Evolutionary conservation across 352 stramenopile species (phyloP).

Genomic region (Thalassiosira ordinaria): DNA sequence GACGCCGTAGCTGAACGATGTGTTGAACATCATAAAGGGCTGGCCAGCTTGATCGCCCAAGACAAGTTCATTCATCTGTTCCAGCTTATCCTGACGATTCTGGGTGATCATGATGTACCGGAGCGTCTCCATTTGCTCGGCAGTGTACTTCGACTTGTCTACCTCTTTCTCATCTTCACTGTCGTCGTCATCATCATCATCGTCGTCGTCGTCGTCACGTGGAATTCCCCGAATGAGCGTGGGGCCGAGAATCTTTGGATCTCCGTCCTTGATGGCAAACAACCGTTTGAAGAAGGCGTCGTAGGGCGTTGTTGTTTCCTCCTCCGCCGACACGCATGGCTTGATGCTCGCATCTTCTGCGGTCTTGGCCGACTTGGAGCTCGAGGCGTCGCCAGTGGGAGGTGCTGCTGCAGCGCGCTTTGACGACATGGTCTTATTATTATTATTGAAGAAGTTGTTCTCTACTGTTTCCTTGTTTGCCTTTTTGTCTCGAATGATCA

Average conservation of each 20-base stretch:
- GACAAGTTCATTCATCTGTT: conserved; percentile 29
- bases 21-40: conserved; percentile 44
- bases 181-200: too few relatives aligned
- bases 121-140: conserved; percentile 38
- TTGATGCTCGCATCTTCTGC: too few relatives aligned
- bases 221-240: conserved; percentile 40
- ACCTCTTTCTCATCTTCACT: conserved; percentile 23
- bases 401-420: too few relatives aligned
- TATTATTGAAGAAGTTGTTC: too few relatives aligned
- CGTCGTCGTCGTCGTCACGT: conserved; percentile 15
- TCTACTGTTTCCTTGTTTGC: too few relatives aligned
- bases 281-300: neutral
- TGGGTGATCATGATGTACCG: conserved; percentile 44
- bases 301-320: too few relatives aligned
- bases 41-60: conserved; percentile 22
- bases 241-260: conserved; percentile 6
- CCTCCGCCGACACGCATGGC: too few relatives aligned
- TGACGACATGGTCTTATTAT: too few relatives aligned
- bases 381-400: too few relatives aligned
- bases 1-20: conserved; percentile 31
- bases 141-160: conserved; percentile 33
- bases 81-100: conserved; percentile 22
- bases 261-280: neutral
- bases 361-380: too few relatives aligned
- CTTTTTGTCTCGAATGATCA: too few relatives aligned